These are phyloP conservation scores for Solanum clarkiae DNA, from an alignment of 257 asterid genomes.

Conservation along the genomic window DNA sequence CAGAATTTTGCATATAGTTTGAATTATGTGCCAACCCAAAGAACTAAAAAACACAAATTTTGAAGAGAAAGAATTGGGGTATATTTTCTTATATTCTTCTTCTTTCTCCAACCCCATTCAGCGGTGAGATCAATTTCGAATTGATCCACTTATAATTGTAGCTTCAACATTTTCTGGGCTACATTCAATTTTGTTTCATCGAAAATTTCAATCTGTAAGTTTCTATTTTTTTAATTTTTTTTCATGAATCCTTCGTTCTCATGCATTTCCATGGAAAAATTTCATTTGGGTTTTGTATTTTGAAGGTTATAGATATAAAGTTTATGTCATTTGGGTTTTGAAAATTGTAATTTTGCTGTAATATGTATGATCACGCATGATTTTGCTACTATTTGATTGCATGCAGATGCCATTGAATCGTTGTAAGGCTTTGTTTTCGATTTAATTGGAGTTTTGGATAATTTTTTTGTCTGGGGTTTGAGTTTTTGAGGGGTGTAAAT, in stretches of 20 bases:
- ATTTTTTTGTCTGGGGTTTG: constrained; percentile 2
- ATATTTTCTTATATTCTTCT: background rate
- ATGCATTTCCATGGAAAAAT: background rate
- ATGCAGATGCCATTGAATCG: background rate
- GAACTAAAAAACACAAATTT: background rate
- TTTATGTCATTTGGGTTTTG: background rate
- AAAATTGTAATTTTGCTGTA: background rate
- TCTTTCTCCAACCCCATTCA: background rate
- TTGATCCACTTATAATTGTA: background rate
- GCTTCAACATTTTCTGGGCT: background rate
- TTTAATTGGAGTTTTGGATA: background rate
- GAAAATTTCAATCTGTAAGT: background rate
- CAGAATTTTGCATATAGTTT: background rate
- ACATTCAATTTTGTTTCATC: background rate
- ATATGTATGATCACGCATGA: background rate
- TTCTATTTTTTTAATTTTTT: background rate
- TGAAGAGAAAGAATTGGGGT: background rate
- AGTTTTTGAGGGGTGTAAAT: constrained; percentile 26
- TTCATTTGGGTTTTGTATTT: background rate
- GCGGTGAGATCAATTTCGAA: background rate
- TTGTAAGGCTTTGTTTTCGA: background rate
- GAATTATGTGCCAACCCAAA: background rate
- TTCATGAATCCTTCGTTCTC: background rate
- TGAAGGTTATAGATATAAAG: background rate
- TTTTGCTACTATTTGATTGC: background rate